Conservation (phyloP, 139 green algal genomes). For the Mesostigma viride region DNA sequence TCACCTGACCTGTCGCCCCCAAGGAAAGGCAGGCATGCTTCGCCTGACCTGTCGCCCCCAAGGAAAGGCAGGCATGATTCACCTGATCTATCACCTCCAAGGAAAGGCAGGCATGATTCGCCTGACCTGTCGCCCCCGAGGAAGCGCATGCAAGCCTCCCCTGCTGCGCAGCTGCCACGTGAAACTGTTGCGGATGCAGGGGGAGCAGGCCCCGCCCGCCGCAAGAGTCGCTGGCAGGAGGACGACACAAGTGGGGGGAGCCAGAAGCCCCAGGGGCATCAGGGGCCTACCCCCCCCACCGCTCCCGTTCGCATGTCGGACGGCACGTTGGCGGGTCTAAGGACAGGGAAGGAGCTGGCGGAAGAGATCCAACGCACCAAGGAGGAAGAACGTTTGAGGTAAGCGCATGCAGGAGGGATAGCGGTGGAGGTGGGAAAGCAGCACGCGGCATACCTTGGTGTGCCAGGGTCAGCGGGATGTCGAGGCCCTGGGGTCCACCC, state of each 20-base stretch:
- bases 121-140: neutral
- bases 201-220: neutral
- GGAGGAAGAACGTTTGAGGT: slow-evolving; percentile 9
- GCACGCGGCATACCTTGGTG: too few relatives aligned
- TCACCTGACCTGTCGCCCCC: neutral
- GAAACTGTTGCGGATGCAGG: neutral
- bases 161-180: too few relatives aligned
- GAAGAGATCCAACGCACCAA: slow-evolving; percentile 20
- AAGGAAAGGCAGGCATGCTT: neutral
- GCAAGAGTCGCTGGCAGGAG: neutral
- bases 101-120: neutral
- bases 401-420: neutral
- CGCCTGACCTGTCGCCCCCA: neutral
- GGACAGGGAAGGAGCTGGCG: slow-evolving; percentile 15
- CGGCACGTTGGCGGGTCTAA: slow-evolving; percentile 18
- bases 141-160: too few relatives aligned
- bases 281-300: neutral
- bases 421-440: neutral
- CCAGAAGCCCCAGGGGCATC: neutral
- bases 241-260: neutral
- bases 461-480: too few relatives aligned
- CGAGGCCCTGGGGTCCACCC: too few relatives aligned
- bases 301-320: slow-evolving; percentile 11
- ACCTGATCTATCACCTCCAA: neutral
- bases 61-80: neutral